Evolutionary conservation across 768 basidiomycete genomes (phyloP).

Genomic region (Calocybe gangraenosa): DNA sequence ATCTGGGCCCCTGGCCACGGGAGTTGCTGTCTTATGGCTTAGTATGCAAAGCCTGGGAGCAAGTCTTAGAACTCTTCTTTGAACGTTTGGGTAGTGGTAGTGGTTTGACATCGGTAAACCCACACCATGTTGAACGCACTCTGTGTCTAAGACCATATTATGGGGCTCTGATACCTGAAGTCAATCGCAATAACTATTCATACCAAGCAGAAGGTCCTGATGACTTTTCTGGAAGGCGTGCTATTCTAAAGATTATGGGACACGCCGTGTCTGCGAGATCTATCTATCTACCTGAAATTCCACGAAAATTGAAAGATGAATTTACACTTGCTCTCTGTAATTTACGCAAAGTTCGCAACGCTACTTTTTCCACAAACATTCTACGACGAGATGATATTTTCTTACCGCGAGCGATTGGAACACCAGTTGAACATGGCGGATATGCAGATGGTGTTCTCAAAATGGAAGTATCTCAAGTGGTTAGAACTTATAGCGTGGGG

Average conservation of each 20-base stretch:
- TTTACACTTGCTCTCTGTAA: not conserved
- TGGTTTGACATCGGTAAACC: no score
- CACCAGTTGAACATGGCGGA: no score
- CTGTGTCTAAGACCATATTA: not conserved
- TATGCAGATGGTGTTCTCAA: no score
- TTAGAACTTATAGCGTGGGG: no score
- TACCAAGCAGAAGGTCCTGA: not conserved
- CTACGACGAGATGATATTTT: not conserved
- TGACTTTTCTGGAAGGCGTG: not conserved
- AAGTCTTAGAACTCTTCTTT: no score
- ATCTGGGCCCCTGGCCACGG: not conserved
- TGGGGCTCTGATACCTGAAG: no score
- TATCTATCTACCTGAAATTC: not conserved
- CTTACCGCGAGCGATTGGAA: no score
- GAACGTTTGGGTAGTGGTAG: no score
- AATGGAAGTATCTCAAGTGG: no score
- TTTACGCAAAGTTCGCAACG: no score
- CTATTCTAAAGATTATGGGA: not conserved
- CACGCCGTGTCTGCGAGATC: not conserved
- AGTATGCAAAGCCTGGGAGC: not conserved
- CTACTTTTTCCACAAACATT: not conserved
- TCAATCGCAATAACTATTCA: not conserved
- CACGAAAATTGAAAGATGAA: not conserved
- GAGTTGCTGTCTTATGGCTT: not conserved
- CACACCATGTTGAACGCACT: not conserved